Evolutionary conservation across 2,329 filamentous ascomycete genomes (phyloP).

Genomic region (Cercospora sp.): DNA sequence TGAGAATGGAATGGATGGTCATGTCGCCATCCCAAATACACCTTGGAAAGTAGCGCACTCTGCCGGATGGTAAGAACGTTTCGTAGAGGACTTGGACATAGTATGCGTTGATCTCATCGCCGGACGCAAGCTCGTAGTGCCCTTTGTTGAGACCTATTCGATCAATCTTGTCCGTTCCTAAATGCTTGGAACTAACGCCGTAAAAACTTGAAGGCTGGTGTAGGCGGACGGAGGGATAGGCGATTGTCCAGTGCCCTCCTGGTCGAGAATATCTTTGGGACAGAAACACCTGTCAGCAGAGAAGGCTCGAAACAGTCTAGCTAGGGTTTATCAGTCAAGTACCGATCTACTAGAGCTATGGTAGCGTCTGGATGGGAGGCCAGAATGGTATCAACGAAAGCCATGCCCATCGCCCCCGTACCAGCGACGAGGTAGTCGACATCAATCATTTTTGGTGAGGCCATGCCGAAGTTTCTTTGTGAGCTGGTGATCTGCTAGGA

Average conservation of each 20-base stretch:
- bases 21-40: constrained; percentile 23
- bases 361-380: constrained; percentile 13
- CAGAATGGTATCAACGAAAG: constrained; percentile 26
- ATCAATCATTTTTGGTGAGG: neutral
- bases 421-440: constrained; percentile 27
- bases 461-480: neutral
- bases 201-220: constrained; percentile 30
- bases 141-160: constrained; percentile 29
- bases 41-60: constrained; percentile 24
- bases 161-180: constrained; percentile 23
- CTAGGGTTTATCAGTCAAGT: neutral
- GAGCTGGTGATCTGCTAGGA: neutral
- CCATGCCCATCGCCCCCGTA: constrained; percentile 30
- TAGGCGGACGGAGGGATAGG: constrained; percentile 28
- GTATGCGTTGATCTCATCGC: constrained; percentile 24
- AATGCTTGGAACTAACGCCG: constrained; percentile 25
- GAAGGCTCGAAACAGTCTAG: neutral
- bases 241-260: constrained; percentile 27
- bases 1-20: constrained; percentile 19
- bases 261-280: constrained; percentile 13
- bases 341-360: constrained; percentile 21
- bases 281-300: neutral
- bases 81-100: constrained; percentile 23
- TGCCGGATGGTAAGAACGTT: constrained; percentile 24
- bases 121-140: constrained; percentile 21